Percentiles rank a stretch among this genome's conserved stretches.
Conservation (phyloP, 805 yeast species). For the Suhomyces vadensis region DNA sequence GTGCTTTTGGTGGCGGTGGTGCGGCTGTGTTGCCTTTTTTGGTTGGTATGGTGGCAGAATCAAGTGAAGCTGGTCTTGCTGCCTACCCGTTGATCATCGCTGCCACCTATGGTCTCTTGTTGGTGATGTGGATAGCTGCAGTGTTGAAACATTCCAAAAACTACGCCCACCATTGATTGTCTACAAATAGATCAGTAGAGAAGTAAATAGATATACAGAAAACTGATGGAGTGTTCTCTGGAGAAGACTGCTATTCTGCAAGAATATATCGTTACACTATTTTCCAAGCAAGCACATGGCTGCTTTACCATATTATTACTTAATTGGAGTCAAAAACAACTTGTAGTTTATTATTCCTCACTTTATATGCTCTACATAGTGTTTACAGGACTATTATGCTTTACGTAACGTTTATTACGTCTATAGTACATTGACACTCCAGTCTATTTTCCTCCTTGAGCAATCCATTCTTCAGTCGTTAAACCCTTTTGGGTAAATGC, state of each 20-base stretch:
- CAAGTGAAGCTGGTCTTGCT: slow-evolving; percentile 32
- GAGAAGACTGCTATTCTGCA: too few relatives aligned
- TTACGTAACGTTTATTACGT: too few relatives aligned
- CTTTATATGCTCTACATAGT: too few relatives aligned
- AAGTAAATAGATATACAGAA: neutral
- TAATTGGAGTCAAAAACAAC: too few relatives aligned
- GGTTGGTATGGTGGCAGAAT: slow-evolving; percentile 51
- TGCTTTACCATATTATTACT: too few relatives aligned
- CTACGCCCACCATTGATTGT: slow-evolving; percentile 1
- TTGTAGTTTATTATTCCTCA: too few relatives aligned
- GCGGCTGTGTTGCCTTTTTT: slow-evolving; percentile 73
- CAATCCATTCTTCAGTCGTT: slow-evolving; percentile 83
- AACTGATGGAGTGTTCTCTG: too few relatives aligned
- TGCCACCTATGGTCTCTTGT: slow-evolving; percentile 24
- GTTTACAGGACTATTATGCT: too few relatives aligned
- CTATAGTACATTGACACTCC: too few relatives aligned
- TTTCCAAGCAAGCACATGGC: too few relatives aligned
- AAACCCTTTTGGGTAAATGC: slow-evolving; percentile 93
- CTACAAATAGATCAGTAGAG: too few relatives aligned
- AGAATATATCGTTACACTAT: too few relatives aligned
- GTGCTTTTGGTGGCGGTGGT: slow-evolving; percentile 82
- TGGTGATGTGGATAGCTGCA: slow-evolving; percentile 25
- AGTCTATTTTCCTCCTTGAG: slow-evolving; percentile 37
- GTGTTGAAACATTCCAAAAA: neutral
- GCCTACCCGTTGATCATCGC: slow-evolving; percentile 34